phyloP scores from a whole-genome alignment of 108 stramenopile species.

The Nitzschia sp. region DNA sequence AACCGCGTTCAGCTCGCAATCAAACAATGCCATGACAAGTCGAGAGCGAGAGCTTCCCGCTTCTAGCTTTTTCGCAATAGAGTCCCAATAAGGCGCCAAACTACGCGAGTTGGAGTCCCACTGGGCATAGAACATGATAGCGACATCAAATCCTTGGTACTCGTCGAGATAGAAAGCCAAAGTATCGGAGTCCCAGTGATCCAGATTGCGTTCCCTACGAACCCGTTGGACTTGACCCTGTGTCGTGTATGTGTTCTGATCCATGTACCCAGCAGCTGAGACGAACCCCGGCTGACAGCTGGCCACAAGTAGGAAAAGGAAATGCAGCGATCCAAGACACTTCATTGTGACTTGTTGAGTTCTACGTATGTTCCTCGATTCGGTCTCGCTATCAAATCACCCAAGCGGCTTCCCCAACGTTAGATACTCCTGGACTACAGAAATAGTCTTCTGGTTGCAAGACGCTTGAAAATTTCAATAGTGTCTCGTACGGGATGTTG shows the following conservation, averaged over 20 bases:
- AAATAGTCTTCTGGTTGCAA: too few species aligned
- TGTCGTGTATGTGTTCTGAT: neutral
- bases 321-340: neutral
- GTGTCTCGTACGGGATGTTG: too few species aligned
- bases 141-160: conserved; percentile 71
- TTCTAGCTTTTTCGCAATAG: conserved; percentile 57
- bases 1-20: conserved; percentile 66
- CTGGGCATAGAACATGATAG: conserved; percentile 83
- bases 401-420: too few species aligned
- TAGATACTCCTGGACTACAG: too few species aligned
- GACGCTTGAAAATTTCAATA: too few species aligned
- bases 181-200: conserved; percentile 83
- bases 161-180: conserved; percentile 72
- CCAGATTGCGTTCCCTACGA: conserved; percentile 65
- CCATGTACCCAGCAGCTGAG: conserved; percentile 4
- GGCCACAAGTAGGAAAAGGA: neutral
- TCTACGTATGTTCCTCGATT: too few species aligned
- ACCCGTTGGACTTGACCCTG: conserved; percentile 11
- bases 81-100: conserved; percentile 72
- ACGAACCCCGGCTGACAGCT: neutral
- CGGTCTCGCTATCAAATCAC: too few species aligned
- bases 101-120: conserved; percentile 74
- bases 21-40: conserved; percentile 77
- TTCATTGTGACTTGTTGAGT: too few species aligned
- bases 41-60: conserved; percentile 58